These are phyloP conservation scores for Euryodendron excelsum DNA, from an alignment of 148 eudicot genomes.

Conservation along the genomic window DNA sequence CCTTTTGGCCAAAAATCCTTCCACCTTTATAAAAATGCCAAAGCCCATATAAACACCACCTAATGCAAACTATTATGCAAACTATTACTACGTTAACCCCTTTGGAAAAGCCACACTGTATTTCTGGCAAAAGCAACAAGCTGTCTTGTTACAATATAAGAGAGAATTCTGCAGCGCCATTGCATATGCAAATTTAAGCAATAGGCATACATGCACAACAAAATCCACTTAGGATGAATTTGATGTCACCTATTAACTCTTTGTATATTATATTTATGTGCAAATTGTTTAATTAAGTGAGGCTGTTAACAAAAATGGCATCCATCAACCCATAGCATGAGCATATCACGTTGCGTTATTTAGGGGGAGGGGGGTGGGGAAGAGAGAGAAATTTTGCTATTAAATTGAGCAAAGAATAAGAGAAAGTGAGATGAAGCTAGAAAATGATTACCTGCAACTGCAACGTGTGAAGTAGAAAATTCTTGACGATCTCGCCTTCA, in stretches of 20 bases:
- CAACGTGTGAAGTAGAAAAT: conserved; percentile 82
- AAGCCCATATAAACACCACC: background rate
- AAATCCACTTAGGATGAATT: background rate
- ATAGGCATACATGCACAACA: background rate
- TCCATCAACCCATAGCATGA: background rate
- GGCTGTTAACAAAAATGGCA: background rate
- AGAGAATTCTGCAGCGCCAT: background rate
- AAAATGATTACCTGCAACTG: conserved; percentile 69
- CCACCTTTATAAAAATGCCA: background rate
- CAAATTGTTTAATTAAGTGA: background rate
- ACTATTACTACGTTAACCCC: background rate
- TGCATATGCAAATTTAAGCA: background rate
- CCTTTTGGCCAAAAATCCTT: background rate
- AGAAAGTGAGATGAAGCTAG: background rate
- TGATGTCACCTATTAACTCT: background rate
- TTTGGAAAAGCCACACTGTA: background rate
- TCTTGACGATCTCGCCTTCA: conserved; percentile 79
- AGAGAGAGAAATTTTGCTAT: background rate
- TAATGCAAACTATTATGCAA: background rate
- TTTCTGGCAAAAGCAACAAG: background rate
- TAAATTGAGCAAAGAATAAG: background rate
- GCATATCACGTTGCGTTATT: background rate
- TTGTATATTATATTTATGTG: background rate
- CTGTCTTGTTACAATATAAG: background rate
- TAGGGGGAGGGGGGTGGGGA: too few relatives aligned